A percentile compares a stretch with the other conserved stretches of the same genome.
Conservation (phyloP, 305 asterid species). For the Withania somnifera region DNA sequence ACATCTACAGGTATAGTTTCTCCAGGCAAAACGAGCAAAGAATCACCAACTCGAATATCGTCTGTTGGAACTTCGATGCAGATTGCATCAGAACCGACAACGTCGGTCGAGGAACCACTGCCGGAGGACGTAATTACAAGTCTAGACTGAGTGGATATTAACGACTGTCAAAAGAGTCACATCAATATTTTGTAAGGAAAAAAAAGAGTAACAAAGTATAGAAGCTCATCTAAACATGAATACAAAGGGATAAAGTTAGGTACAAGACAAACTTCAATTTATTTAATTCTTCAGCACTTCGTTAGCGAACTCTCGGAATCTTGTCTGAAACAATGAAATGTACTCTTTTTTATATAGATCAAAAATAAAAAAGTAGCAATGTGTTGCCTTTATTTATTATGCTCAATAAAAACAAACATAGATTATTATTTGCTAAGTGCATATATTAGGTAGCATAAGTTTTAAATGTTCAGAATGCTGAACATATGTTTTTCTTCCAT, state of each 20-base stretch:
- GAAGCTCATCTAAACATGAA: not conserved
- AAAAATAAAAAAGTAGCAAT: not conserved
- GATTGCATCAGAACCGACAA: constrained; percentile 71
- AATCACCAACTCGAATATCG: constrained; percentile 75
- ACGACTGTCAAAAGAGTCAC: constrained; percentile 55
- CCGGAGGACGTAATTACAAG: constrained; percentile 77
- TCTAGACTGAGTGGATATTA: constrained; percentile 82
- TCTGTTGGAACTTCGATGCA: constrained; percentile 92
- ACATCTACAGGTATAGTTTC: constrained; percentile 98
- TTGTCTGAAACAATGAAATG: not conserved
- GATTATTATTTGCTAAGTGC: not conserved
- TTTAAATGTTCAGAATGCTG: not conserved
- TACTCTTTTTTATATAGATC: not conserved
- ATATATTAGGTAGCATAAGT: not conserved
- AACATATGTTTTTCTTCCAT: not conserved
- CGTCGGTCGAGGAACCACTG: constrained; percentile 45
- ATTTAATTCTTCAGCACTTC: not conserved
- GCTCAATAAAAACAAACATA: not conserved
- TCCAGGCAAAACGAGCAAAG: constrained; percentile 88
- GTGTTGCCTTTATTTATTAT: not conserved
- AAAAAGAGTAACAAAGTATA: not conserved
- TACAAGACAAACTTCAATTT: not conserved
- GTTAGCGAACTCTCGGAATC: not conserved
- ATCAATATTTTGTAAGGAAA: constrained; percentile 11
- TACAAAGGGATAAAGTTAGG: not conserved